phyloP scores from a whole-genome alignment of 208 protist genomes.

The Leishmania amazonensis region DNA sequence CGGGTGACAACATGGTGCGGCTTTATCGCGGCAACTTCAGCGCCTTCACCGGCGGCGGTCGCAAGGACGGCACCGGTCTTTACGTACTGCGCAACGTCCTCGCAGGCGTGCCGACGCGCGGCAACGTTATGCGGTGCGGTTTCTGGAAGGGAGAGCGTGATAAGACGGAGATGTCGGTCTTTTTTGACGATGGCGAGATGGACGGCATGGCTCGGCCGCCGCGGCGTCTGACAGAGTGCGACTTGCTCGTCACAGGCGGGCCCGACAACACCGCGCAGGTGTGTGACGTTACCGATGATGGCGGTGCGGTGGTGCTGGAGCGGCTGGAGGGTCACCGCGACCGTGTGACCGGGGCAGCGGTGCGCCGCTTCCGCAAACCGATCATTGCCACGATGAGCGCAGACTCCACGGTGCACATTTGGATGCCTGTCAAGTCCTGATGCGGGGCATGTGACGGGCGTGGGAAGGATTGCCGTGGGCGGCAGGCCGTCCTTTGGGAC shows the following conservation, averaged over 20 bases:
- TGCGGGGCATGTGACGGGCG: not conserved
- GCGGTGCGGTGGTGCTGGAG: slow-evolving; percentile 57
- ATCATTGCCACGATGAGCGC: slow-evolving; percentile 88
- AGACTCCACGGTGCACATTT: slow-evolving; percentile 84
- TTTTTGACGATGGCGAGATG: slow-evolving; percentile 87
- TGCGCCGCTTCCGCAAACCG: slow-evolving; percentile 66
- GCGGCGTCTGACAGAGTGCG: slow-evolving; percentile 78
- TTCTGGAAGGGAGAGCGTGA: slow-evolving; percentile 80
- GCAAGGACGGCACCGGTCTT: slow-evolving; percentile 29
- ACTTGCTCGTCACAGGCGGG: slow-evolving; percentile 75
- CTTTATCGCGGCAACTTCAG: slow-evolving; percentile 69
- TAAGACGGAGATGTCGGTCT: slow-evolving; percentile 65
- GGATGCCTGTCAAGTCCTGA: slow-evolving; percentile 69
- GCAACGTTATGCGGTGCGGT: slow-evolving; percentile 56
- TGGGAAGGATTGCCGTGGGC: slow-evolving; percentile 22
- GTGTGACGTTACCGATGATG: slow-evolving; percentile 83
- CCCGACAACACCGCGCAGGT: slow-evolving; percentile 78
- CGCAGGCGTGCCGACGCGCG: slow-evolving; percentile 58
- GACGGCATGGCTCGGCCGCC: slow-evolving; percentile 57
- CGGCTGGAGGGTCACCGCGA: slow-evolving; percentile 84
- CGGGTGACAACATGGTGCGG: slow-evolving; percentile 84
- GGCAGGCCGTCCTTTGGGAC: not conserved
- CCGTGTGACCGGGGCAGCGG: slow-evolving; percentile 71
- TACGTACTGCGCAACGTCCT: slow-evolving; percentile 81
- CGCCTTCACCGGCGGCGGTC: slow-evolving; percentile 28